Percentiles rank a stretch among this genome's conserved stretches.
Evolutionary conservation across 2,329 filamentous ascomycete genomes (phyloP).

Genomic region (Diaporthe aspalathi): DNA sequence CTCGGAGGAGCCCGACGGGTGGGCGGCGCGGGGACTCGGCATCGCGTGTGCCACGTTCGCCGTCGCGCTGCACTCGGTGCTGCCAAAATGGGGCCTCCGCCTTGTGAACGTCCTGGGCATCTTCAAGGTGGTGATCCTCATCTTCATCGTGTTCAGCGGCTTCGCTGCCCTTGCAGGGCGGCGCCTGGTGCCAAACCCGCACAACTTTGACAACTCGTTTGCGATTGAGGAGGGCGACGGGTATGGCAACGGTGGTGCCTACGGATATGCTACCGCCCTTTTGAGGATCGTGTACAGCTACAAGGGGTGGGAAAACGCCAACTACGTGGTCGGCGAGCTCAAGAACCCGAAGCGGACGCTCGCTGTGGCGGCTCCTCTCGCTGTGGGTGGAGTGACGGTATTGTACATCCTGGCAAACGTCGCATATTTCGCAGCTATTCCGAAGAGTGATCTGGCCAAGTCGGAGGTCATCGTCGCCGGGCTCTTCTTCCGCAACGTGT

Average conservation of each 20-base stretch:
- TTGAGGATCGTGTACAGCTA: constrained; percentile 71
- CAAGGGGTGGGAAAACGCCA: constrained; percentile 73
- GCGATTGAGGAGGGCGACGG: constrained; percentile 55
- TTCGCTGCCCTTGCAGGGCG: constrained; percentile 67
- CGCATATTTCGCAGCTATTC: constrained; percentile 73
- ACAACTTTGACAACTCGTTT: constrained; percentile 70
- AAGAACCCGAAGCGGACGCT: constrained; percentile 66
- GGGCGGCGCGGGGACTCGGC: constrained; percentile 68
- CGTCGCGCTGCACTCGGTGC: constrained; percentile 61
- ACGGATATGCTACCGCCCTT: constrained; percentile 67
- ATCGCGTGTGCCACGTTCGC: constrained; percentile 66
- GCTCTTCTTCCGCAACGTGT: constrained; percentile 71
- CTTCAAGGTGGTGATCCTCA: constrained; percentile 69
- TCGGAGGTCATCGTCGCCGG: constrained; percentile 71
- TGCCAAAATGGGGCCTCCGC: constrained; percentile 68
- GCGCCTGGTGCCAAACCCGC: constrained; percentile 59
- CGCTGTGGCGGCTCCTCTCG: constrained; percentile 66
- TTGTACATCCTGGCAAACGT: constrained; percentile 74
- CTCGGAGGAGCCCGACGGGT: constrained; percentile 59
- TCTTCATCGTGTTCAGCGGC: constrained; percentile 72
- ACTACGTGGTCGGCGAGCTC: constrained; percentile 70
- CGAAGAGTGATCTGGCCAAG: constrained; percentile 66
- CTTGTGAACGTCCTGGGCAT: constrained; percentile 69
- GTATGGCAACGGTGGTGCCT: constrained; percentile 61
- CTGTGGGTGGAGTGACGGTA: constrained; percentile 67